These are phyloP conservation scores for Globisporangium splendens DNA, from an alignment of 352 stramenopile species.

Conservation along the genomic window DNA sequence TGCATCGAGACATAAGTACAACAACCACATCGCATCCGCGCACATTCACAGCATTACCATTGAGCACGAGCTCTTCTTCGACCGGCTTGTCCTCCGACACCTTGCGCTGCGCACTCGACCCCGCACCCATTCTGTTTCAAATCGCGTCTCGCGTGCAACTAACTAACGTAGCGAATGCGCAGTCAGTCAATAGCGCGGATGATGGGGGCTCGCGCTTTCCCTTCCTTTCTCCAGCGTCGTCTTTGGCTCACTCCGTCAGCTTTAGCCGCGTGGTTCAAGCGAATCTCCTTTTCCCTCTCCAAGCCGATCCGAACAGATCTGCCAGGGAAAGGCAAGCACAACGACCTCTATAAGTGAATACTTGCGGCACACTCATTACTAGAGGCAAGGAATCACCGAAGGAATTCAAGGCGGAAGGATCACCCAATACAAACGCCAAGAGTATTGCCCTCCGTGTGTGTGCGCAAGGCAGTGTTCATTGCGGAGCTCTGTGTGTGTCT, in stretches of 20 bases:
- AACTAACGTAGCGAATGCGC: neutral
- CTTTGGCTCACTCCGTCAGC: neutral
- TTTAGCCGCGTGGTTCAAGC: conserved; percentile 10
- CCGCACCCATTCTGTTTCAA: conserved; percentile 11
- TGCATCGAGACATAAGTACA: neutral
- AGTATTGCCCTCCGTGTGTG: neutral
- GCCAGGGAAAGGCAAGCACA: neutral
- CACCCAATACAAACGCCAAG: neutral
- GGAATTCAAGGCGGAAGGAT: conserved; percentile 5
- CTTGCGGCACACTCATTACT: conserved; percentile 12
- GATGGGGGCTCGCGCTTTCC: too few species aligned
- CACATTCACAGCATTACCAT: conserved; percentile 27
- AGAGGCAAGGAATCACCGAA: neutral
- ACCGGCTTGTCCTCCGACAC: conserved; percentile 43
- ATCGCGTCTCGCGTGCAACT: neutral
- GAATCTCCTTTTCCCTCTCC: conserved; percentile 3
- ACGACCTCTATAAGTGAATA: conserved; percentile 5
- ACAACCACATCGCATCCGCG: neutral
- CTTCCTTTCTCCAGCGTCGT: too few species aligned
- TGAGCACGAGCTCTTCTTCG: conserved; percentile 56
- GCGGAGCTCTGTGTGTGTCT: neutral
- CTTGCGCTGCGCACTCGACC: conserved; percentile 36
- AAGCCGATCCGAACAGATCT: neutral
- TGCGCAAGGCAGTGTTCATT: neutral
- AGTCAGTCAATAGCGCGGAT: too few species aligned